Base-by-base conservation (phyloP, 208 protist genomes). In the Leishmania mexicana region DNA sequence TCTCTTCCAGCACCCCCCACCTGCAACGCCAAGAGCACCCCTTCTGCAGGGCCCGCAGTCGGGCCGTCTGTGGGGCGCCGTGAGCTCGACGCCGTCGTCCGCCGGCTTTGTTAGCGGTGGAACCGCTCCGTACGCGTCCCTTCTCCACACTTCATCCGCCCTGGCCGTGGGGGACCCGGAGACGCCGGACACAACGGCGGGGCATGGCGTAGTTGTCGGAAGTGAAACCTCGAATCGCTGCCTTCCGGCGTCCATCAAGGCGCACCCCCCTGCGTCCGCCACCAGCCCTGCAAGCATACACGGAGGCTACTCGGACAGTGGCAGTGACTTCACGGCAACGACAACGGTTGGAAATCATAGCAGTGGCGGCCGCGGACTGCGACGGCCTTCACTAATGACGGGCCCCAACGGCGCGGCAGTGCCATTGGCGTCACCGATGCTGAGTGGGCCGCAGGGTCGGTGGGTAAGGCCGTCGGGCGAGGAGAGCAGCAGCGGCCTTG, bases 1-100 rank as follows among this genome's bases (percentile, higher is more conserved):
- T 64, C 67, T 87, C 47, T 79, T 85, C 40, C 83, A 81, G 38
- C 71, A 75, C 7, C 78, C 78, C 0, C 57, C 72, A 15, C 64
- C 76, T 35, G 57, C 68, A 54, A 54, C 76, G 28, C 24, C 71
- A 35, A 60, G 11, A 10, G 68, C 42, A 45, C 68, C 70, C 70
- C 24, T 24, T 74, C 24, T 15, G 45, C 24, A 31, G 62, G 40
- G 11, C 5, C 40, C 72, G 45, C 75, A 67, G 65, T 21, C 54
- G 58, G 60, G 51, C 65, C 70, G 17, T 64, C 49, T 65, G 60
- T 78, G 67, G 57, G 45, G 53, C 58, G 81, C 75, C 45, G 78
- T 70, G 58, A 82, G 73, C 65, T 65, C 77, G 31, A 76, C 80
- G 15, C 75, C 73, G 11, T 49, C 74, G 38, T 78, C 79, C 49